Conservation (phyloP, 73 alveolate species). For the Paramecium caudatum region DNA sequence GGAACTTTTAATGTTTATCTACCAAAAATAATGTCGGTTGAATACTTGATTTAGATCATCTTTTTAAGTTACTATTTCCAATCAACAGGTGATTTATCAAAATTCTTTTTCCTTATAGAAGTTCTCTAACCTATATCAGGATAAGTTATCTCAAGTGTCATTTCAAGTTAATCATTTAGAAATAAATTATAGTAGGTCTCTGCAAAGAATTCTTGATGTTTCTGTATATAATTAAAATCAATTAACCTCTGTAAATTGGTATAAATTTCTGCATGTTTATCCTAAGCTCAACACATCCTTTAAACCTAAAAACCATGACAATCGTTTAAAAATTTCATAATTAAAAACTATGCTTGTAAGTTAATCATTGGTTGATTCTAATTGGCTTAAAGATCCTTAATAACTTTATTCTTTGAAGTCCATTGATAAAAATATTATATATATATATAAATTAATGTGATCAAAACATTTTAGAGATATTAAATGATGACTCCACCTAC, state of each 20-base stretch:
- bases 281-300: neutral
- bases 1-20: slow-evolving; percentile 31
- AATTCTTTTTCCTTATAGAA: neutral
- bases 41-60: slow-evolving; percentile 2
- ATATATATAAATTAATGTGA: neutral
- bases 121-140: slow-evolving; percentile 30
- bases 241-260: neutral
- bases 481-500: too few relatives aligned
- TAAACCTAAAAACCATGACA: slow-evolving; percentile 23
- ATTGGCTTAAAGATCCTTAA: neutral
- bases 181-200: slow-evolving; percentile 42
- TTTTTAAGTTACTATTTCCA: slow-evolving; percentile 14
- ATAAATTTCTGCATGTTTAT: neutral
- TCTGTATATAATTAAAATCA: neutral
- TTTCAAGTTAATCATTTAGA: slow-evolving; percentile 16
- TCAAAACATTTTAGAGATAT: too few relatives aligned
- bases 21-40: neutral
- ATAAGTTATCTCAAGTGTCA: slow-evolving; percentile 7
- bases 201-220: slow-evolving; percentile 43
- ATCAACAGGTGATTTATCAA: neutral
- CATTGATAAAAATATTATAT: slow-evolving; percentile 6
- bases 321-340: slow-evolving; percentile 21
- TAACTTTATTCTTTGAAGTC: neutral
- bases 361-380: neutral
- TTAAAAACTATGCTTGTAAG: slow-evolving; percentile 3